A percentile compares a stretch with the other conserved stretches of the same genome.
Conservation (phyloP, 106 monocot genomes). For the Acorus gramineus region DNA sequence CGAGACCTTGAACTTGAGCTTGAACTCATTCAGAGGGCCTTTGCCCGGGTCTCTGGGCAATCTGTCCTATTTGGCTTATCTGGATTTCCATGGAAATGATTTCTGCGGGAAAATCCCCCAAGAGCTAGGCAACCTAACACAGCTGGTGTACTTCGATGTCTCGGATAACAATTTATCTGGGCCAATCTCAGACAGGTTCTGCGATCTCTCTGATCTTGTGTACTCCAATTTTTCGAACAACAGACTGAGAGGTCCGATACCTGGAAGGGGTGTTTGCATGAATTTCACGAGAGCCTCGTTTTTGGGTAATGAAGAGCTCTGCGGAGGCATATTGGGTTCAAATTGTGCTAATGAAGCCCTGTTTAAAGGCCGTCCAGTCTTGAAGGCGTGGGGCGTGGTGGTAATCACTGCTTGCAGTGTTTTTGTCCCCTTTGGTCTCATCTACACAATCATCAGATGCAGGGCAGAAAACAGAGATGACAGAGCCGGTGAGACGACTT, state of each 20-base stretch:
- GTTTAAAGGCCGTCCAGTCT: not conserved
- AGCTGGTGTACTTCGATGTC: constrained; percentile 1
- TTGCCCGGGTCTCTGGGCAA: not conserved
- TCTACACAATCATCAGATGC: not conserved
- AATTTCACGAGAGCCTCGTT: not conserved
- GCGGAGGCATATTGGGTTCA: not conserved
- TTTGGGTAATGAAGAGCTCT: not conserved
- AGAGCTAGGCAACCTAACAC: not conserved
- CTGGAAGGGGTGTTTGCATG: not conserved
- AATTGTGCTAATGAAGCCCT: not conserved
- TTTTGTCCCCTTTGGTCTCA: not conserved
- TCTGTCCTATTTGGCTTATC: not conserved
- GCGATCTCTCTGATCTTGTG: not conserved
- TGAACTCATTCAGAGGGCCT: not conserved
- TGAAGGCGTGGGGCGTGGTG: not conserved
- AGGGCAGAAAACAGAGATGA: not conserved
- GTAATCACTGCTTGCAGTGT: not conserved
- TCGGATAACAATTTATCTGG: not conserved
- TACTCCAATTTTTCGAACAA: not conserved
- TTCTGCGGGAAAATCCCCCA: not conserved
- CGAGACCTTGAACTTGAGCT: not conserved
- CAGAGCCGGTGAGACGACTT: not conserved
- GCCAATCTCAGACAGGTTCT: not conserved
- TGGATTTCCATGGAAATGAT: constrained; percentile 2
- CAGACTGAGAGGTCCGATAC: not conserved